phyloP scores from a whole-genome alignment of 768 basidiomycete species.

The Rhizopogon vulgaris region DNA sequence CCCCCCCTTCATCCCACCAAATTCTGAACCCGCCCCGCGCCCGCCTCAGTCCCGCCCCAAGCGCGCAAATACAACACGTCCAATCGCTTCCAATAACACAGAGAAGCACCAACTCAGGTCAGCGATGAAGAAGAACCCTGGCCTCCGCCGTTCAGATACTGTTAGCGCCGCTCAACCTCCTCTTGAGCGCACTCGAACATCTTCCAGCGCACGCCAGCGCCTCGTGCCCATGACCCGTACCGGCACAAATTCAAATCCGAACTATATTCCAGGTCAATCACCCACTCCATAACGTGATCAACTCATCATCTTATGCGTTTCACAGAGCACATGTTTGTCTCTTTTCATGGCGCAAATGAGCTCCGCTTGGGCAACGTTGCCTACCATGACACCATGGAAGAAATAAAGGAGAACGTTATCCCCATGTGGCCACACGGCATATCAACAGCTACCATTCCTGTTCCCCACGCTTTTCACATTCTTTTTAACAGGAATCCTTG shows the following conservation, averaged over 20 bases:
- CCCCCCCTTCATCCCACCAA: constrained; percentile 20
- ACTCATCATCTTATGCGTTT: background rate
- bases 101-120: constrained; percentile 44
- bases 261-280: constrained; percentile 24
- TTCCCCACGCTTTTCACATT: constrained; percentile 45
- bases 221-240: constrained; percentile 26
- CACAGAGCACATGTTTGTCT: constrained; percentile 68
- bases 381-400: constrained; percentile 51
- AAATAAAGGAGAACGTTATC: constrained; percentile 50
- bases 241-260: constrained; percentile 31
- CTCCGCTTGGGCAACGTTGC: constrained; percentile 40
- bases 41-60: constrained; percentile 28
- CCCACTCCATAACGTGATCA: background rate
- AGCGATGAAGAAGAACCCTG: constrained; percentile 46
- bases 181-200: constrained; percentile 36
- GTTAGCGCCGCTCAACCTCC: constrained; percentile 14
- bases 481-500: constrained; percentile 64
- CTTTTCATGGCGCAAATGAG: constrained; percentile 61
- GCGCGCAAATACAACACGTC: constrained; percentile 27
- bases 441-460: constrained; percentile 26
- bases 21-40: constrained; percentile 13
- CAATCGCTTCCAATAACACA: constrained; percentile 10
- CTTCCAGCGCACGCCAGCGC: constrained; percentile 30
- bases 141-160: constrained; percentile 18
- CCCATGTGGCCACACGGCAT: constrained; percentile 67